Base-by-base conservation (phyloP, 306 rosid species). In the Rosa persica region DNA sequence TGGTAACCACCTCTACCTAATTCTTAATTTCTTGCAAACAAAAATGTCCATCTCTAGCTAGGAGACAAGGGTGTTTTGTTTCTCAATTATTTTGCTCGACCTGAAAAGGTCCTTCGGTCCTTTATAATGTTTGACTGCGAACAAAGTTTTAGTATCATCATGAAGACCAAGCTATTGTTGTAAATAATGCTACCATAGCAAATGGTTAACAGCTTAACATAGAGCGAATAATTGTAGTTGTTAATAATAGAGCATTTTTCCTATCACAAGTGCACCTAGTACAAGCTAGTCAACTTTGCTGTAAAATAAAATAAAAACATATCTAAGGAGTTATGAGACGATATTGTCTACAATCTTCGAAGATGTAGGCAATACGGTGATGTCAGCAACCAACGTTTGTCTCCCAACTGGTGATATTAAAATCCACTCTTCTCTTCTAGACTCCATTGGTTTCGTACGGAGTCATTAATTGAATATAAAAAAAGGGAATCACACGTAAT, bases 1-100 rank as follows among this genome's bases (percentile, higher is more conserved):
- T 79, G 73, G 30, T n/a, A 72, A 19, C 43, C 52, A 15, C 36
- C 44, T 68, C 44, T 42, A 80, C 79, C 83, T 30, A 46, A 75
- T 38, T 75, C 76, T 17, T 75, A 6, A 65, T 6, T 36, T 36
- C 8, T 20, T 65, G 44, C 64, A 44, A 7, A 3, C 27, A 42
- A 40, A 40, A 15, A 48, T 39, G 62, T 25, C 61, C 38, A 1
- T 66, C 61, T 80, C 58, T 25, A 25, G 12, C 15, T 7, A 30
- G 4, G 30, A 19, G 68, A 39, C 44, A 27, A 42, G 43, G 23
- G 12, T 75, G 70, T 60, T 61, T 60, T 75, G 58, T 75, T 75
- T 25, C 0, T 55, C 38, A 42, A 1, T 39, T 39, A 38, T 34
- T 39, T 55, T 52, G 34, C 68, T 62, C 16, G 22, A 16, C 40